These are phyloP conservation scores for Ophiostoma quercus DNA, from an alignment of 2,329 filamentous ascomycete genomes.

Conservation along the genomic window DNA sequence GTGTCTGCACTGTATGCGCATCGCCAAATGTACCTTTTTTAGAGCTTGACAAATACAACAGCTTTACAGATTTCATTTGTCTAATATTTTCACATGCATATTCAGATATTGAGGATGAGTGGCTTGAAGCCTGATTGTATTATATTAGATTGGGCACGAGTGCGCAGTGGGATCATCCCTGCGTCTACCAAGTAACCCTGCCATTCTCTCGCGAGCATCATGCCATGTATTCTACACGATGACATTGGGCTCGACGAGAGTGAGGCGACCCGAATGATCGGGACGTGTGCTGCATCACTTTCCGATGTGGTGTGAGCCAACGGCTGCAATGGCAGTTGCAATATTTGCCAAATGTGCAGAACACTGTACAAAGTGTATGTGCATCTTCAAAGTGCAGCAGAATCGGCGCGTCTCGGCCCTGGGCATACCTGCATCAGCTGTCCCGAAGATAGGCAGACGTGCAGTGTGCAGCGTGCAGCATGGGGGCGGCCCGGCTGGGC, in stretches of 20 bases:
- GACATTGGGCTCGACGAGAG: background rate
- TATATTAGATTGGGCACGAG: conserved; percentile 12
- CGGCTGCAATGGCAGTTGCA: background rate
- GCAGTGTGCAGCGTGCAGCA: background rate
- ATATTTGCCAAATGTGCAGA: no score
- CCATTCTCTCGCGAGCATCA: background rate
- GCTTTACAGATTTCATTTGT: background rate
- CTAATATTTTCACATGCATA: no score
- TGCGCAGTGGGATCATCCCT: conserved; percentile 14
- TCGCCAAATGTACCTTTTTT: no score
- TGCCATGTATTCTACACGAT: background rate
- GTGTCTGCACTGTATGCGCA: conserved; percentile 6
- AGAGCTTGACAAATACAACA: background rate
- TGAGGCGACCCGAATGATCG: background rate
- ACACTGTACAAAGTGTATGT: no score
- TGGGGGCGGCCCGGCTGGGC: background rate
- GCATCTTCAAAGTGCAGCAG: background rate
- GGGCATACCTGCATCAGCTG: conserved; percentile 11
- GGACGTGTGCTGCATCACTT: background rate
- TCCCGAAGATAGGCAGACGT: background rate
- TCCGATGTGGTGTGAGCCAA: background rate
- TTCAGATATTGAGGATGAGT: background rate
- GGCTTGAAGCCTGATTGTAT: background rate
- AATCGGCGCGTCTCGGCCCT: conserved; percentile 2
- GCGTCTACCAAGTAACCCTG: conserved; percentile 14